Evolutionary conservation across 192 early-diverging fungal genomes (phyloP), one percentile per base, ranked within the genome.

Genomic region (Coemansia sp.): DNA sequence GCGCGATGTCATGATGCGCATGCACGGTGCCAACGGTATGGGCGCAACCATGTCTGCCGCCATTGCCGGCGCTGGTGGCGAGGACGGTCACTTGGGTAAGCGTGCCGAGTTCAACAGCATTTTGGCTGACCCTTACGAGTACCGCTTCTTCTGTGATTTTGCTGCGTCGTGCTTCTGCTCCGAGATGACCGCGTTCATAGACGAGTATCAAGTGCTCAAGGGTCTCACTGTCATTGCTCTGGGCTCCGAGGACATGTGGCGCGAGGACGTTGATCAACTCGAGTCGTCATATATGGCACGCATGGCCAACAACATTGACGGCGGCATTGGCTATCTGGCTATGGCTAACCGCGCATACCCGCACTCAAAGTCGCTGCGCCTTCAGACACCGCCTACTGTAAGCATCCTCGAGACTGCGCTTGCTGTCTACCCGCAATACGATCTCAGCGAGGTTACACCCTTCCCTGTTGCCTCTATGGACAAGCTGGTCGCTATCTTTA

Each of bases 151-250:
- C 66, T 76, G 80, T 43, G 80, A 78, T 52, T 83, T 83, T 78
- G 75, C 80, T 1, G 80, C 80, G 3, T 74, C 80, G 31, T 83
- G 80, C 66, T 83, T 83, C 73, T 78, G 80, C 75, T 83, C 80
- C 3, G 80, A 83, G 22, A 70, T 83, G 75, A 78, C 75, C 0
- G 80, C 76, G 0, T 83, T 83, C 53, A 72, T 83, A 5, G 80
- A 83, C 64, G 80, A 83, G 64, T 83, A 83, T 39, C 80, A 78
- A 63, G 63, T 66, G 31, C 80, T 83, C 58, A 83, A 83, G 67
- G 58, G 63, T 3, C 47, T 74, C 31, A 78, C 80, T 3, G 60
- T 83, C 18, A 38, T 63, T 43, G 65, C 80, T 22, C 66, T 83
- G 5, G 80, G 69, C 3, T 69, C 80, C 0, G 75, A 78, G 24